Percentiles rank a stretch among this genome's conserved stretches.
Evolutionary conservation across 371 early-diverging fungal genomes (phyloP).

Genomic region (Apophysomyces ossiformis): DNA sequence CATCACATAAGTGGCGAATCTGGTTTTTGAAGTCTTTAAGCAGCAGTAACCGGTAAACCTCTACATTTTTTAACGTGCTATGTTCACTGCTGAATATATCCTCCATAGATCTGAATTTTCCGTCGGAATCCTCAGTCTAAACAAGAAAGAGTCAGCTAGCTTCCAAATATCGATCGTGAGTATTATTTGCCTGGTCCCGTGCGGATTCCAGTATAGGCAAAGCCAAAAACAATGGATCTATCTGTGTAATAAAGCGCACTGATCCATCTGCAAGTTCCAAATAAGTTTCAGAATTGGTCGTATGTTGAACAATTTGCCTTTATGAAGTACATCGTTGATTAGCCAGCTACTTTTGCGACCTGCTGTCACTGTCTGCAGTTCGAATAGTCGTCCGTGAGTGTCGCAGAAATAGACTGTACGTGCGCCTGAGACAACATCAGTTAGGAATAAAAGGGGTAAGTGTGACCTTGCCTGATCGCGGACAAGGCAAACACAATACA

Average conservation of each 20-base stretch:
- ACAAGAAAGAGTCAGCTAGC: background rate
- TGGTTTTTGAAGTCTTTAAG: conserved; percentile 20
- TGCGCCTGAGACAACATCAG: background rate
- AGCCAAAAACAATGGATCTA: conserved; percentile 35
- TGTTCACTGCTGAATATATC: conserved; percentile 31
- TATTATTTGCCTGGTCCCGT: background rate
- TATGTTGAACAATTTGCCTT: background rate
- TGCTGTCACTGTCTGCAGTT: background rate
- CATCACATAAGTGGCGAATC: conserved; percentile 31
- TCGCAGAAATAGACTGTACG: background rate
- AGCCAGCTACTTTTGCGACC: conserved; percentile 1
- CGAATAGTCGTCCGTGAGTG: background rate
- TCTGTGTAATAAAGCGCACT: conserved; percentile 26
- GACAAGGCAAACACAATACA: background rate
- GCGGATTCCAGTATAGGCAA: conserved; percentile 26
- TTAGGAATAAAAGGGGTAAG: background rate
- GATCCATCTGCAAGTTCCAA: conserved; percentile 24
- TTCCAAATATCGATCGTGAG: background rate
- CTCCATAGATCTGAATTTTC: conserved; percentile 24
- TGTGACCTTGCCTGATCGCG: background rate
- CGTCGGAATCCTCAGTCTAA: background rate
- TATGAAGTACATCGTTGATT: background rate
- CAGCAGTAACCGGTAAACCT: conserved; percentile 25
- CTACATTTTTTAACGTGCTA: conserved; percentile 10
- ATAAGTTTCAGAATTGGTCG: background rate